These are phyloP conservation scores for Metschnikowia bowlesiae DNA, from an alignment of 805 yeast genomes.

Conservation along the genomic window DNA sequence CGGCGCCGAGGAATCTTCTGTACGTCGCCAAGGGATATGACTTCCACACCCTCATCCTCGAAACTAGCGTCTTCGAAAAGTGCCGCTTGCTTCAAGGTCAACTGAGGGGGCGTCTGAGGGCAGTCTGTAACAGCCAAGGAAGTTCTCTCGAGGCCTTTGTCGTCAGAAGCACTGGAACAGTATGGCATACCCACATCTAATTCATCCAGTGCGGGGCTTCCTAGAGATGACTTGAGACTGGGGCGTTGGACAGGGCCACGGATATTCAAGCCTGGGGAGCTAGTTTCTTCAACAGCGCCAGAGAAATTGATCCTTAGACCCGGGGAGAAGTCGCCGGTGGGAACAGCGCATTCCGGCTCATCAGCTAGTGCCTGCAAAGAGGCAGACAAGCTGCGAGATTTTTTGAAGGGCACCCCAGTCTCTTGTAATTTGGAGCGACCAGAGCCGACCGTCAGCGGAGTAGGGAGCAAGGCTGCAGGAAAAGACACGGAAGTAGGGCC, in stretches of 20 bases:
- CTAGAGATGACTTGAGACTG: neutral
- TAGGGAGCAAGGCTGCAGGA: constrained; percentile 8
- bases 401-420: neutral
- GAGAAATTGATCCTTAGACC: neutral
- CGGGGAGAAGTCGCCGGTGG: neutral
- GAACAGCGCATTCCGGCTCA: neutral
- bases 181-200: neutral
- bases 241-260: too few relatives aligned
- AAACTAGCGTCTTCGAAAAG: constrained; percentile 6
- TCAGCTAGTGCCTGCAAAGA: constrained; percentile 1
- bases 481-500: neutral
- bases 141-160: neutral
- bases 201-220: neutral
- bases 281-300: neutral
- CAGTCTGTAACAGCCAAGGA: neutral
- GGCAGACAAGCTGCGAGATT: constrained; percentile 2
- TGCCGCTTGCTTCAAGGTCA: constrained; percentile 11
- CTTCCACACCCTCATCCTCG: constrained; percentile 5
- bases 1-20: constrained; percentile 10
- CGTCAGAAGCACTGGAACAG: neutral
- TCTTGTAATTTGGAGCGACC: constrained; percentile 8
- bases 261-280: neutral
- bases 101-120: constrained; percentile 7
- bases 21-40: constrained; percentile 5
- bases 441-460: constrained; percentile 17